Evolutionary conservation across 83 land plant species (phyloP), one percentile per base, ranked within the genome.

Genomic region (Isoetes engelmannii): DNA sequence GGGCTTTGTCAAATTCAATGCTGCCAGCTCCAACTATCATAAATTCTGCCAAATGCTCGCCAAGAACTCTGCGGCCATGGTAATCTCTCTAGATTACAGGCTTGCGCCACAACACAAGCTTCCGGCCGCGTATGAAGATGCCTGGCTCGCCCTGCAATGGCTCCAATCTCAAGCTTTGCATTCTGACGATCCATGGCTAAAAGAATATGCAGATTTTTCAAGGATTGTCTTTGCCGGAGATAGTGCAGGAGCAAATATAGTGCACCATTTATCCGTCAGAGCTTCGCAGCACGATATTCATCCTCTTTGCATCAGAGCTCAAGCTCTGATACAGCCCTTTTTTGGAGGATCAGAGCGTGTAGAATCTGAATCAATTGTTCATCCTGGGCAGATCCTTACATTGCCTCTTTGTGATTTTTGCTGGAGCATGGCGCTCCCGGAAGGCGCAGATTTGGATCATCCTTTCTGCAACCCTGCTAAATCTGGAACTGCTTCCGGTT

Each of bases 241-340:
- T 37, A 59, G 62, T 59, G 62, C 62, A 18, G 62, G 62, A 18
- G 62, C 62, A 8, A 59, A 59, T 18, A 59, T 59, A 8, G 62
- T 59, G 10, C 62, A 59, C 62, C 62, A 59, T 59, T 37, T 59
- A 19, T 12, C 62, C 1, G 62, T 59, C 9, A 12, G 20, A 18
- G 62, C 62, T 59, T 59, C 62, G 18, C 9, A 9, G 12, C 18
- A 10, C 28, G 62, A 59, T 37, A 19, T 59, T 20, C 10, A 59
- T 20, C 62, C 62, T 9, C 19, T 59, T 20, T 8, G 9, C 28
- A 12, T 59, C 12, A 59, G 62, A 18, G 62, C 10, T 8, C 62
- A 59, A 42, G 28, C 28, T 12, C 19, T 59, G 12, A 42, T 59
- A 19, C 62, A 59, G 20, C 62, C 62, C 28, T 18, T 59, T 20